A percentile compares a stretch with the other conserved stretches of the same genome.
phyloP scores from a whole-genome alignment of 140 eudicot species.

The Ambrosia hybrid region DNA sequence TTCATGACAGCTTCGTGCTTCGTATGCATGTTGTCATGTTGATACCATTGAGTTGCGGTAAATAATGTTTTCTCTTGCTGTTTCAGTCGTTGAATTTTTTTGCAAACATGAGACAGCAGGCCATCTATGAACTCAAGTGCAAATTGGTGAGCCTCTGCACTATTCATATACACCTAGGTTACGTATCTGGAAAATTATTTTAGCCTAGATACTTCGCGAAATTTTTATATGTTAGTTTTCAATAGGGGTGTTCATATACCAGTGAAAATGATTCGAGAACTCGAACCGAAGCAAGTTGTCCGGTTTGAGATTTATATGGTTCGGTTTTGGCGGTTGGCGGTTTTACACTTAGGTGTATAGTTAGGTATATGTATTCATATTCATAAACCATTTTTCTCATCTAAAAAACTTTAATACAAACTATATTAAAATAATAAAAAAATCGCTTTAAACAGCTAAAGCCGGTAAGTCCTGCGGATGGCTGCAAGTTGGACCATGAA shows the following conservation, averaged over 20 bases:
- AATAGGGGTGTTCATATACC: not conserved
- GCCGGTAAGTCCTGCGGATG: no score
- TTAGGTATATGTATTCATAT: no score
- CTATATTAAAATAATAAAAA: no score
- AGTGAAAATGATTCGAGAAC: no score
- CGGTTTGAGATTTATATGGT: no score
- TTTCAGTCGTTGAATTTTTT: slow-evolving; percentile 74
- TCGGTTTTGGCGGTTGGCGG: no score
- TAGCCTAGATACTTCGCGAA: not conserved
- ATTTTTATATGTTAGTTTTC: not conserved
- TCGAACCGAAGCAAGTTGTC: no score
- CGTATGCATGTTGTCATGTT: not conserved
- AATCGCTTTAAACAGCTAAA: no score
- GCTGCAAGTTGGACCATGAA: no score
- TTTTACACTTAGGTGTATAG: no score
- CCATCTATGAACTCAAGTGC: slow-evolving; percentile 49
- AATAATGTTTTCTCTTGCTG: slow-evolving; percentile 17
- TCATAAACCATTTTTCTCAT: no score
- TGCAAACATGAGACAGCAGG: slow-evolving; percentile 62
- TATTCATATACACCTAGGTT: not conserved
- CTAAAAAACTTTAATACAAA: no score
- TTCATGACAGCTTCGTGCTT: not conserved
- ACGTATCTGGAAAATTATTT: not conserved
- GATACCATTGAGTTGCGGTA: not conserved
- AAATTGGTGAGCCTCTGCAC: slow-evolving; percentile 59